Conservation (phyloP, 768 basidiomycete species). For the Kondoa malvinella region DNA sequence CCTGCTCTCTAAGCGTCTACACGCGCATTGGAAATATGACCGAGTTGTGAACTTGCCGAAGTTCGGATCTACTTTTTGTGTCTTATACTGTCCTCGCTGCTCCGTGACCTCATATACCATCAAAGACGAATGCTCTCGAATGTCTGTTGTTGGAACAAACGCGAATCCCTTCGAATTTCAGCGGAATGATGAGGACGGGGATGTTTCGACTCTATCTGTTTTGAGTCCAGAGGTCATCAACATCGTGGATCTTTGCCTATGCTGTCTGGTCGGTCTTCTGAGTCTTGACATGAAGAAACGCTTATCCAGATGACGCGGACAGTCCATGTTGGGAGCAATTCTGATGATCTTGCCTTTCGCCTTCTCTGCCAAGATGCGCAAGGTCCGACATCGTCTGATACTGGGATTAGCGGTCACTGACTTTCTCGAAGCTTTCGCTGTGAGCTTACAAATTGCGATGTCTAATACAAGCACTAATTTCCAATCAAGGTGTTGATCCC, state of each 20-base stretch:
- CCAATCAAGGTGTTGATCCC: background rate
- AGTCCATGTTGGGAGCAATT: background rate
- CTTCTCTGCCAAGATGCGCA: background rate
- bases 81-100: too few species aligned
- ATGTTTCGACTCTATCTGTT: background rate
- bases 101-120: too few species aligned
- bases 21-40: too few species aligned
- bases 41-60: too few species aligned
- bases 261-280: background rate
- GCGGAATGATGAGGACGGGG: background rate
- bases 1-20: too few species aligned
- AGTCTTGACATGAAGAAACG: background rate
- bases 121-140: too few species aligned
- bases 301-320: background rate
- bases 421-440: background rate
- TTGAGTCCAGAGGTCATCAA: background rate
- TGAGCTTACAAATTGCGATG: background rate
- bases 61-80: too few species aligned
- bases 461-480: background rate
- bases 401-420: constrained; percentile 2
- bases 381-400: background rate
- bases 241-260: background rate
- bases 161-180: background rate
- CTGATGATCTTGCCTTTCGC: background rate
- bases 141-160: too few species aligned